Base-by-base conservation (phyloP, 129 eudicot genomes). In the Artemisia annua region DNA sequence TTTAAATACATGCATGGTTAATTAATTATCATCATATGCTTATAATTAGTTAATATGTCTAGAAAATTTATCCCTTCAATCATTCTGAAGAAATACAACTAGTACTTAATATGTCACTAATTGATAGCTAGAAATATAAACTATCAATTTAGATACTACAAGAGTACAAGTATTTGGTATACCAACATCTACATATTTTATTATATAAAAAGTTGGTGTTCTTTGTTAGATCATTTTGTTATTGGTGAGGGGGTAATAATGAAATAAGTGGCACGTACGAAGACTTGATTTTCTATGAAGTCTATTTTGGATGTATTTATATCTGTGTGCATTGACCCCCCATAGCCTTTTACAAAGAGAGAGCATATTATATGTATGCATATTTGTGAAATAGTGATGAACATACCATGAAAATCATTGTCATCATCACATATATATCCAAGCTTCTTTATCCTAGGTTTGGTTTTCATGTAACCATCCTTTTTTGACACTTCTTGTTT, bases 361-460 rank as follows among this genome's bases (percentile, higher is more conserved):
- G 43, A 63, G 46, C 72, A 64, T 71, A 63, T 52, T 6, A 63
- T 32, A 63, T 78, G 50, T 70, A 78, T 70, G 51, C 78, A 71
- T 71, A 71, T 78, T 17, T 78, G 59, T 78, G 77, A 63, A 65
- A 70, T 78, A 70, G 64, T 70, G 72, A 77, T 55, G 54, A 78
- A 78, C 78, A 78, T 64, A 64, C 69, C 78, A 78, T 78, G 68
- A 71, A 53, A 71, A 59, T 54, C 67, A 43, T 55, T 72, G 56
- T 78, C 82, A 78, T 78, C 32, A 20, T 50, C 64, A 53, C 63
- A 71, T 71, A 78, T 78, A 78, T 57, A 70, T 30, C 75, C 57
- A 55, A 63, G 74, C 84, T 82, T 75, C 77, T 80, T 79, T 80
- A 63, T 82, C 88, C 80, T 86, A 84, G 83, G 78, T 74, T 76